Conservation (phyloP, 768 basidiomycete genomes). For the Suillus hirtellus region DNA sequence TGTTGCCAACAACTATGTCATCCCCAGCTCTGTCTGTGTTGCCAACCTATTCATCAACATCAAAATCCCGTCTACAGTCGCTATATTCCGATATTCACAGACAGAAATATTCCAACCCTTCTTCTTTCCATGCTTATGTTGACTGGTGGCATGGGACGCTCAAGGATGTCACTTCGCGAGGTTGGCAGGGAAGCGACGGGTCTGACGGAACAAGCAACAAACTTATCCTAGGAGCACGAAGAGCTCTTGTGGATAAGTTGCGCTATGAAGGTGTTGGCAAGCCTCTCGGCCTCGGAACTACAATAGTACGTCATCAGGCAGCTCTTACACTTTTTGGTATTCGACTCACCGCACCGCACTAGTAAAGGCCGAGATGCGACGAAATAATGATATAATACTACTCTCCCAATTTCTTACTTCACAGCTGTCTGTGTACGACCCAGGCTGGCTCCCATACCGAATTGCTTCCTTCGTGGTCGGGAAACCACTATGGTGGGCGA, state of each 20-base stretch:
- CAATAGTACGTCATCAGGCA: conserved; percentile 59
- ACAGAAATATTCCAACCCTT: conserved; percentile 83
- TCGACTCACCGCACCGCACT: conserved; percentile 39
- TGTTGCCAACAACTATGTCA: conserved; percentile 8
- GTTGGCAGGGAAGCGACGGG: conserved; percentile 42
- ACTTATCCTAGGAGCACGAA: conserved; percentile 59
- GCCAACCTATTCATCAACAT: conserved; percentile 29
- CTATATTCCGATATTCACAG: conserved; percentile 87
- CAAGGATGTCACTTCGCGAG: conserved; percentile 57
- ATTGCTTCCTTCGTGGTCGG: conserved; percentile 72
- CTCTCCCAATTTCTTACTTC: conserved; percentile 56
- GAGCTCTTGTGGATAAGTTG: conserved; percentile 56
- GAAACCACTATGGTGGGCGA: conserved; percentile 84
- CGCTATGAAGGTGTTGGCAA: conserved; percentile 72
- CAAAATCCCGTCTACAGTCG: conserved; percentile 61
- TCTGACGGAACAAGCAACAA: conserved; percentile 39
- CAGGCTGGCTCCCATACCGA: conserved; percentile 68
- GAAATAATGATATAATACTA: conserved; percentile 45
- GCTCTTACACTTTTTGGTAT: neutral
- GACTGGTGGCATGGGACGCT: conserved; percentile 86
- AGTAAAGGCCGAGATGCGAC: conserved; percentile 69
- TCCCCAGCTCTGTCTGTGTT: conserved; percentile 23
- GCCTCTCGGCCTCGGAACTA: conserved; percentile 68
- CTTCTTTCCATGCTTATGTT: conserved; percentile 76
- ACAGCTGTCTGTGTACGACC: conserved; percentile 62